A percentile compares a stretch with the other conserved stretches of the same genome.
Evolutionary conservation across 2,329 filamentous ascomycete species (phyloP).

Genomic region (Colletotrichum viniferum): DNA sequence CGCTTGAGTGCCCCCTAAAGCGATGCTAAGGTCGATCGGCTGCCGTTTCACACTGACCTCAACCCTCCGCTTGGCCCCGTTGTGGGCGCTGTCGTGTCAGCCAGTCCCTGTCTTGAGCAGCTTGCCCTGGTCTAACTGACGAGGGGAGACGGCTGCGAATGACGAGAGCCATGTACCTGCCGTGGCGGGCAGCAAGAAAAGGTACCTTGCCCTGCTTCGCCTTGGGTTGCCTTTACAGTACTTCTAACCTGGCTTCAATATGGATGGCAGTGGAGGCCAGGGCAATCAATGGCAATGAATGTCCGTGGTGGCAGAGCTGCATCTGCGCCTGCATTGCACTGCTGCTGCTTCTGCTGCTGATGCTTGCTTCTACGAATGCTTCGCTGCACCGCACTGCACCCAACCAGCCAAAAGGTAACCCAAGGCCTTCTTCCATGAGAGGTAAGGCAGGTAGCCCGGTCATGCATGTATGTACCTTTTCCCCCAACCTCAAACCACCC

Average conservation of each 20-base stretch:
- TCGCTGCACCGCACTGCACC: neutral
- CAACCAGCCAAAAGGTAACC: neutral
- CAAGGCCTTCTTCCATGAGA: neutral
- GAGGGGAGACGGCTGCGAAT: neutral
- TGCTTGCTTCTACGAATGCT: neutral
- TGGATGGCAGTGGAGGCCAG: neutral
- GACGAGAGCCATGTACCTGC: neutral
- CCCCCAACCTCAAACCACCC: neutral
- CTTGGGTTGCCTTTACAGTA: neutral
- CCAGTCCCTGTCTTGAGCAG: constrained; percentile 1
- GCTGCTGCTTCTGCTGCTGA: neutral
- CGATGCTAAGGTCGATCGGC: constrained; percentile 9
- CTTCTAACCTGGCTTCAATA: neutral
- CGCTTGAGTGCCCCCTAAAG: neutral
- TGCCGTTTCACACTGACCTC: constrained; percentile 20
- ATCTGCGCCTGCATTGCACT: neutral
- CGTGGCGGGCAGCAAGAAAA: neutral
- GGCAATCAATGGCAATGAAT: neutral
- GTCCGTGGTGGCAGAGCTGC: neutral
- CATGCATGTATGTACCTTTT: neutral
- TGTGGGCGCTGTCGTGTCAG: constrained; percentile 14
- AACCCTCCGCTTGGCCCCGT: constrained; percentile 18
- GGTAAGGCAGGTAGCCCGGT: neutral
- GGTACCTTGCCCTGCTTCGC: neutral
- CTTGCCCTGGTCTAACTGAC: neutral